These are phyloP conservation scores for Xylaria intraflava DNA, from an alignment of 495 filamentous ascomycete genomes.

Conservation along the genomic window DNA sequence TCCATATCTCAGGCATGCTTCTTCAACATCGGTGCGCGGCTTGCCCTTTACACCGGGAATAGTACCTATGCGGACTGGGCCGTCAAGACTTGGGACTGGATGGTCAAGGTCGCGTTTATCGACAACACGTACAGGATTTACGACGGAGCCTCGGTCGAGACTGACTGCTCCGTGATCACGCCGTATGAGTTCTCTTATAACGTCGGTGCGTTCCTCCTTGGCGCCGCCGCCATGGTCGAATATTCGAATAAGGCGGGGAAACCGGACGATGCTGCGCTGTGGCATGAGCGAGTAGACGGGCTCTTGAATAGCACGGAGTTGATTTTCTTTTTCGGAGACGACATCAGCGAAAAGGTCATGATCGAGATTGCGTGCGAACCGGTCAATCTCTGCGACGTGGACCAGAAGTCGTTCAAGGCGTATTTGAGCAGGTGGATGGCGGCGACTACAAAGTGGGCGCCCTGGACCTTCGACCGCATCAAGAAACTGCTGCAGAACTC, in stretches of 20 bases:
- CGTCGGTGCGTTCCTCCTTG: conserved; percentile 58
- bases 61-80: conserved; percentile 66
- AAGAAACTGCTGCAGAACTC: conserved; percentile 57
- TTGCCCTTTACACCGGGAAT: conserved; percentile 67
- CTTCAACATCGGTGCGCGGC: conserved; percentile 63
- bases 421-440: conserved; percentile 71
- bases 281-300: conserved; percentile 46
- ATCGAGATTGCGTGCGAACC: conserved; percentile 70
- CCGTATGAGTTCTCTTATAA: conserved; percentile 65
- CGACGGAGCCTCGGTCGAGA: conserved; percentile 48
- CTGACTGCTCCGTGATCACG: conserved; percentile 45
- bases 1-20: conserved; percentile 61
- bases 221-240: conserved; percentile 56
- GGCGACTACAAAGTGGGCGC: conserved; percentile 61
- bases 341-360: conserved; percentile 42
- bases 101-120: conserved; percentile 43
- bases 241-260: conserved; percentile 28
- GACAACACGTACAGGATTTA: conserved; percentile 45
- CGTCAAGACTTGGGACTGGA: conserved; percentile 63
- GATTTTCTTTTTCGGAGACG: conserved; percentile 48
- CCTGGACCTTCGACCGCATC: conserved; percentile 54
- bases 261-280: conserved; percentile 43
- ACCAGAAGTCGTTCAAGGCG: conserved; percentile 69
- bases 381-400: conserved; percentile 52
- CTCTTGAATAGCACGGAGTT: conserved; percentile 46